Base-by-base conservation (phyloP, 2,329 filamentous ascomycete species). In the Arthroderma sp. region DNA sequence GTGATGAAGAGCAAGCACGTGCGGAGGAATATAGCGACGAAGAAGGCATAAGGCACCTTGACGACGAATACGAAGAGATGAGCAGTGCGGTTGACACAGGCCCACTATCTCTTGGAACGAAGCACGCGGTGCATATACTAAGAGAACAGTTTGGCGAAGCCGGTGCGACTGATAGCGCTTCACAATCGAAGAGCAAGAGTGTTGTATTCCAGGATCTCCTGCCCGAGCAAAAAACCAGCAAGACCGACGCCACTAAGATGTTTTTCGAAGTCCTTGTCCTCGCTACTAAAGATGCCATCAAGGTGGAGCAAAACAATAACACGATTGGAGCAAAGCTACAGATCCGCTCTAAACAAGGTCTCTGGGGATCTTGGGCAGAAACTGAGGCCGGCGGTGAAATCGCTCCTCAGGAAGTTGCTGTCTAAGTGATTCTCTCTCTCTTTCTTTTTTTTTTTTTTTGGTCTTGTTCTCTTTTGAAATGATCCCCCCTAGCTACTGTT, bases 331-430 rank as follows among this genome's bases (percentile, higher is more conserved):
- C 80, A 2, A 76, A 82, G 9, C 85, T 98, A 57, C 75, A 81
- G 47, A 83, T 98, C 47, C 75, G 86, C 53, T 87, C 83, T 47
- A 98, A 98, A 75, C 78, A 85, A 55, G 89, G 85, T n/a, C 79
- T 98, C 2, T 98, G 91, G 89, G 91, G 89, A 43, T 80, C 82
- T 33, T 98, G 91, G 91, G 91, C 91, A 0, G 91, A 96, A 70
- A 72, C 70, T 47, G 66, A 68, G 41, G 69, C 70, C 40, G 67
- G 66, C 31, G 72, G 69, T 38, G 70, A 70, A 48, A 58, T 65
- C 40, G 61, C 60, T 40, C 55, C 53, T 45, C 61, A 66, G 45
- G 44, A 55, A 42, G 50, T 57, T 45, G 46, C 52, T 36, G 47
- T 39, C 36, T 48, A 42, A 54, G 22, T 28, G 36, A 40, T 34